These are phyloP conservation scores for Grammothele lineata DNA, from an alignment of 768 basidiomycete genomes.

Conservation along the genomic window DNA sequence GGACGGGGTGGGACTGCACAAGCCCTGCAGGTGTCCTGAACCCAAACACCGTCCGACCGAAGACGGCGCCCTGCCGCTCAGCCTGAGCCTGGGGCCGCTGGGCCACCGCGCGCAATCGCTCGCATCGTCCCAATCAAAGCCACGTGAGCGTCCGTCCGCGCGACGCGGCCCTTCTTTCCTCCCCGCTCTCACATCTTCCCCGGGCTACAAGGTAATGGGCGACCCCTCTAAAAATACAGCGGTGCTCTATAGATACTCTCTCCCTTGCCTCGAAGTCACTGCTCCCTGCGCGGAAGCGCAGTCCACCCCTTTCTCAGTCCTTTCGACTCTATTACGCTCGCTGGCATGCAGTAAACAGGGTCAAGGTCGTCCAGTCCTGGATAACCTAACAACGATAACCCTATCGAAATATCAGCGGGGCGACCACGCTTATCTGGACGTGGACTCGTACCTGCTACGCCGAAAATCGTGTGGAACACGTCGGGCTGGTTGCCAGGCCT, in stretches of 20 bases:
- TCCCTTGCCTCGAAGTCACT: background rate
- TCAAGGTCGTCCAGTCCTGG: constrained; percentile 82
- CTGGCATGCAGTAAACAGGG: constrained; percentile 96
- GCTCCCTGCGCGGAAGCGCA: constrained; percentile 40
- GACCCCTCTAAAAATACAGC: constrained; percentile 3
- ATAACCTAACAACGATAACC: constrained; percentile 85
- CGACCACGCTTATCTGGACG: too few relatives aligned
- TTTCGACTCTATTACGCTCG: constrained; percentile 57
- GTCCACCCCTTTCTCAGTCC: constrained; percentile 70
- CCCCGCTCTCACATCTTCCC: too few relatives aligned
- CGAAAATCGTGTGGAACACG: constrained; percentile 96
- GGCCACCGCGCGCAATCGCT: too few relatives aligned
- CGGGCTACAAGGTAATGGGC: too few relatives aligned
- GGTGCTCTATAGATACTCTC: background rate
- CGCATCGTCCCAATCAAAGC: too few relatives aligned
- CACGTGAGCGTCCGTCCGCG: too few relatives aligned
- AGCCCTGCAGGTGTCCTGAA: background rate
- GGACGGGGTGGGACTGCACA: background rate
- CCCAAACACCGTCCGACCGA: too few relatives aligned
- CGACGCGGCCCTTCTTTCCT: too few relatives aligned
- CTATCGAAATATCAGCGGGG: constrained; percentile 33
- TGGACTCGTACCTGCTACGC: constrained; percentile 85
- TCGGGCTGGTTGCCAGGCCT: constrained; percentile 91
- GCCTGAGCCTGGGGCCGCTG: too few relatives aligned
- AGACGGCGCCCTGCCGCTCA: too few relatives aligned